phyloP scores from a whole-genome alignment of 83 land plant species.

The Diphasiastrum complanatum region DNA sequence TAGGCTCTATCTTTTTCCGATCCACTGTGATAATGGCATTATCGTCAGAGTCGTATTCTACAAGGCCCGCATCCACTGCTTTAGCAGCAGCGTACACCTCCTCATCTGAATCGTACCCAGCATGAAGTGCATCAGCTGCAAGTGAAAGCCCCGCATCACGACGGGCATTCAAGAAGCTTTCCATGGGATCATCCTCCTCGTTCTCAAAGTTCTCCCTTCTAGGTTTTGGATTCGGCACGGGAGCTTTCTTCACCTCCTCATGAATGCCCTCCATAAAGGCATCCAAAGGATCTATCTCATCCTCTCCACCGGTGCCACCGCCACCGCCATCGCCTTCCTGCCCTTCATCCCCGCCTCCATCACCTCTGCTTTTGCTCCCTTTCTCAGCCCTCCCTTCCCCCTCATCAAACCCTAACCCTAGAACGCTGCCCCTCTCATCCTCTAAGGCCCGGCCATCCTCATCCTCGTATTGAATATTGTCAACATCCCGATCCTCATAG shows the following conservation, averaged over 20 bases:
- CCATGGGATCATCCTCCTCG: slow-evolving; percentile 86
- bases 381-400: slow-evolving; percentile 10
- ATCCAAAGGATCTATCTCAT: slow-evolving; percentile 87
- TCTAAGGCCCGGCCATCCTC: slow-evolving; percentile 33
- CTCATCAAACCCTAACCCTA: neutral
- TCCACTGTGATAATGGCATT: slow-evolving; percentile 62
- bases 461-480: slow-evolving; percentile 72
- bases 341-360: neutral
- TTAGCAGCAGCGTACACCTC: slow-evolving; percentile 99
- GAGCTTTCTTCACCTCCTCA: slow-evolving; percentile 73
- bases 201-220: slow-evolving; percentile 52
- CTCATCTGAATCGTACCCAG: slow-evolving; percentile 95
- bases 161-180: slow-evolving; percentile 76
- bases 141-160: slow-evolving; percentile 71
- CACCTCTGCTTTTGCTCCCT: neutral
- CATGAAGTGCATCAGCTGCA: slow-evolving; percentile 83
- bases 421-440: neutral
- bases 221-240: slow-evolving; percentile 45
- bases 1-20: slow-evolving; percentile 80
- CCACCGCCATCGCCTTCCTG: slow-evolving; percentile 7
- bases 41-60: slow-evolving; percentile 96
- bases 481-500: slow-evolving; percentile 47
- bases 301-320: slow-evolving; percentile 39
- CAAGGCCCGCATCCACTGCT: slow-evolving; percentile 85
- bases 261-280: slow-evolving; percentile 98